Base-by-base conservation (phyloP, 768 basidiomycete species). In the Termitomyces heimii region DNA sequence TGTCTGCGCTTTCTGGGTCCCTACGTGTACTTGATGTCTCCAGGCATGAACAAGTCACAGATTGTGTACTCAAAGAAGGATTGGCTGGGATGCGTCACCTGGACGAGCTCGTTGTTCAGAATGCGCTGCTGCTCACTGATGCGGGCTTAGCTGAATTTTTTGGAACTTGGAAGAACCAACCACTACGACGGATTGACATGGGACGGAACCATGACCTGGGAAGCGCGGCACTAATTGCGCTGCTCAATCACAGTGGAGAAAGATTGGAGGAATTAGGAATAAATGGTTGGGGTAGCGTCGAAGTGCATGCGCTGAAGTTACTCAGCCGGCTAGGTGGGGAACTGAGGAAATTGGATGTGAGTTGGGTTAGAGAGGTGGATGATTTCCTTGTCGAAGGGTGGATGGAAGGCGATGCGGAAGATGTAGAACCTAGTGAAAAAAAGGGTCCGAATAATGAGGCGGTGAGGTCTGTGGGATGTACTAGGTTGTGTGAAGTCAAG, bases 341-440 rank as follows among this genome's bases (percentile, higher is more conserved):
- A 35, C 60, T 96, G 66, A 71, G 67, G 63, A 78, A 73, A 66
- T 60, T 98, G 40, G 90, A 98, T 65, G 70, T 94, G 2, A 88
- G 94, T 1, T 98, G 89, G 82, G 94, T 94, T 63, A 75, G 95
- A 48, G 79, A 81, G 22, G 77, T 90, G 40, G 88, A 94, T 57
- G 89, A 98, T 70, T 94, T 89, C 65, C 77, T 88, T 3, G 72
- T 98, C 60, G 87, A 90, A 69, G 80, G 74, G 14, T 72, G 94
- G 62, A 64, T 94, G 61, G 76, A 77, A 44, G 74, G 74, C 2
- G 57, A 63, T 5, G 71, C 20, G n/a, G 54, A 56, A 60, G 2
- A 52, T 55, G 29, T 57, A 18, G 51, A 37, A 32, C n/a, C 22
- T 3, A 16, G 7, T 26, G 32, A 58, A 3, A 40, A 18, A 35